phyloP scores from a whole-genome alignment of 2,329 filamentous ascomycete species.

The Fusarium marasasianum region DNA sequence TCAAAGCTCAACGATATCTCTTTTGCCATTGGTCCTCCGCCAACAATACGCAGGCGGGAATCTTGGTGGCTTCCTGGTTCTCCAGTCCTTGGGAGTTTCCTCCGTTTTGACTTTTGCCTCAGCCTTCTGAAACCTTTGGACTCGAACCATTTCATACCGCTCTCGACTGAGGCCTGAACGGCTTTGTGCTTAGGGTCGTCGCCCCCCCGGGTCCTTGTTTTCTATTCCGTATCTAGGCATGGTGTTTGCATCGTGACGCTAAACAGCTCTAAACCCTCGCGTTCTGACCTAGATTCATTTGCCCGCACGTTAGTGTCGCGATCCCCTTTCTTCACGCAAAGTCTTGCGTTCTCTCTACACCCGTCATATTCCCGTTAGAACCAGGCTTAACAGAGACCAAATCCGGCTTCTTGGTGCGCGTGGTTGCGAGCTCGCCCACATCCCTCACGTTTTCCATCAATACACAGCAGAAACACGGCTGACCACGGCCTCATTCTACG shows the following conservation, averaged over 20 bases:
- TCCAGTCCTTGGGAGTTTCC: slow-evolving; percentile 2
- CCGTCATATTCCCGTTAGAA: slow-evolving; percentile 31
- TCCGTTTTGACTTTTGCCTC: slow-evolving; percentile 15
- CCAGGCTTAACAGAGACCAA: slow-evolving; percentile 26
- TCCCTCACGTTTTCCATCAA: slow-evolving; percentile 9
- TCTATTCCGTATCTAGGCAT: neutral
- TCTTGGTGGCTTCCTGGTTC: neutral
- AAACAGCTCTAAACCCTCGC: neutral
- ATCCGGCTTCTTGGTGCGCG: slow-evolving; percentile 36
- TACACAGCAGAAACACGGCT: slow-evolving; percentile 9
- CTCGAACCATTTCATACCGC: slow-evolving; percentile 1
- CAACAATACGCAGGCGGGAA: neutral
- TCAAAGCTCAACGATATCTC: slow-evolving; percentile 1
- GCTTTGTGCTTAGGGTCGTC: neutral
- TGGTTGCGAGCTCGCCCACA: slow-evolving; percentile 10
- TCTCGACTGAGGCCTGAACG: neutral
- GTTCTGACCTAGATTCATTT: neutral
- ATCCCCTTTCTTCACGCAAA: slow-evolving; percentile 1
- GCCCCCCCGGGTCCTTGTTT: neutral
- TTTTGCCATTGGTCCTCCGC: neutral
- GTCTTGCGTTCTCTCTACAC: slow-evolving; percentile 12
- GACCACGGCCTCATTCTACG: neutral
- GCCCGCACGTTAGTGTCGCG: neutral
- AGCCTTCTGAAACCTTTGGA: neutral
- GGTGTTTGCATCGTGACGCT: neutral